These are phyloP conservation scores for Leccinum obscurum DNA, from an alignment of 768 basidiomycete genomes.

Conservation along the genomic window DNA sequence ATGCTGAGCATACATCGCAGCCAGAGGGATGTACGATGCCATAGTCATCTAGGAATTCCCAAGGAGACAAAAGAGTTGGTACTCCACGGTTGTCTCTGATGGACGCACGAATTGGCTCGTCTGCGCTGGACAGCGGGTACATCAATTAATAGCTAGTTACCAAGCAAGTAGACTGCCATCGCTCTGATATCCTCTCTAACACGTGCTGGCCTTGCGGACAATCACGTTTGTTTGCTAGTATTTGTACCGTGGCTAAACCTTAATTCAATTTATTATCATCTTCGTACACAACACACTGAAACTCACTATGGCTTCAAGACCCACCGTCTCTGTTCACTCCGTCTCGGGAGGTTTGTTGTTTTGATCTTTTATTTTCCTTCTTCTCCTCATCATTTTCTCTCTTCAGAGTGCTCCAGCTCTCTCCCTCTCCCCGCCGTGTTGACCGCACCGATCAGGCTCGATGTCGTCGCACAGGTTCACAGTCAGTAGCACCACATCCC, in stretches of 20 bases:
- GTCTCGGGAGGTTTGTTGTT: slow-evolving; percentile 62
- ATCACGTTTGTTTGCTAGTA: slow-evolving; percentile 18
- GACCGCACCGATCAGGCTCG: slow-evolving; percentile 96
- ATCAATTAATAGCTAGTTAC: slow-evolving; percentile 9
- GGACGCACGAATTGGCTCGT: slow-evolving; percentile 32
- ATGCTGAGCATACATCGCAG: slow-evolving; percentile 39
- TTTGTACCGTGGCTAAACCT: slow-evolving; percentile 35
- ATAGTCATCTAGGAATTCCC: slow-evolving; percentile 42
- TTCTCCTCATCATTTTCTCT: background rate
- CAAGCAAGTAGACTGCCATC: background rate
- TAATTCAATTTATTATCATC: slow-evolving; percentile 11
- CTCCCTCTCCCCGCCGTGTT: slow-evolving; percentile 94
- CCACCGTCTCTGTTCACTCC: slow-evolving; percentile 84
- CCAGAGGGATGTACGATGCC: slow-evolving; percentile 42
- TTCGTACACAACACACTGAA: background rate
- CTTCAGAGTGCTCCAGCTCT: slow-evolving; percentile 78
- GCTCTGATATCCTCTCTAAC: slow-evolving; percentile 31
- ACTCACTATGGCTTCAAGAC: slow-evolving; percentile 68
- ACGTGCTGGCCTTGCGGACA: slow-evolving; percentile 33
- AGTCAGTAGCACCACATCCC: slow-evolving; percentile 60
- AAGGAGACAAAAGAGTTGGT: slow-evolving; percentile 36
- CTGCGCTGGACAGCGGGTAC: slow-evolving; percentile 34
- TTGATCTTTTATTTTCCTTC: background rate
- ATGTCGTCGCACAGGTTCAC: slow-evolving; percentile 98
- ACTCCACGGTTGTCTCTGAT: slow-evolving; percentile 33